Conservation (phyloP, 768 basidiomycete species). For the Scleroderma citrinum region DNA sequence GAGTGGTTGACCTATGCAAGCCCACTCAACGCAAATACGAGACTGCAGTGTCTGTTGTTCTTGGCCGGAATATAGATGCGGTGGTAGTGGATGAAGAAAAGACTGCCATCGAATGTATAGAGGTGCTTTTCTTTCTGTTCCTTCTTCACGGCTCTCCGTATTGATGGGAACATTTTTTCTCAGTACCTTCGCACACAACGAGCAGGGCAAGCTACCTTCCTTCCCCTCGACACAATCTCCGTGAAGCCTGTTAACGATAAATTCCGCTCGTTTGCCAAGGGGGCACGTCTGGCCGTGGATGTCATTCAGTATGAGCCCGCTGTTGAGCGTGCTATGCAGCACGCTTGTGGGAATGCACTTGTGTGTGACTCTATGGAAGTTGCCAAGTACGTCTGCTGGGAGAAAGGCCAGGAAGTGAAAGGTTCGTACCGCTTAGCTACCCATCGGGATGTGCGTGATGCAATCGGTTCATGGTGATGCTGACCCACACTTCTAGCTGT, state of each 20-base stretch:
- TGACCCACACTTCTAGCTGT: slow-evolving; percentile 56
- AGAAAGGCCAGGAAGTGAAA: slow-evolving; percentile 95
- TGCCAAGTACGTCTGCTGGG: slow-evolving; percentile 85
- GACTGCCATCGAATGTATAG: slow-evolving; percentile 96
- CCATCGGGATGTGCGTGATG: background rate
- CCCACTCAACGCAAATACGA: slow-evolving; percentile 92
- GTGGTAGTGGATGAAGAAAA: slow-evolving; percentile 96
- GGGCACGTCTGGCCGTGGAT: slow-evolving; percentile 80
- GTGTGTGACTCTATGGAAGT: slow-evolving; percentile 96
- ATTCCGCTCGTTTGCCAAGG: slow-evolving; percentile 86
- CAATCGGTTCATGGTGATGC: slow-evolving; percentile 2
- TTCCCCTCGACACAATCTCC: slow-evolving; percentile 97
- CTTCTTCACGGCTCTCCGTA: background rate
- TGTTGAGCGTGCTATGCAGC: slow-evolving; percentile 92
- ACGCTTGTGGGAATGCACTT: slow-evolving; percentile 91
- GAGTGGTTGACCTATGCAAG: slow-evolving; percentile 91
- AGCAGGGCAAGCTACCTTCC: slow-evolving; percentile 93
- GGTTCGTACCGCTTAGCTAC: slow-evolving; percentile 41
- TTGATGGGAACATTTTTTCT: background rate
- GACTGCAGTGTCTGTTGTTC: slow-evolving; percentile 82
- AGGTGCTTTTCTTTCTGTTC: slow-evolving; percentile 43
- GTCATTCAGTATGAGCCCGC: slow-evolving; percentile 77
- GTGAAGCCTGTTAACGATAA: slow-evolving; percentile 93
- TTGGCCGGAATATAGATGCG: slow-evolving; percentile 93
- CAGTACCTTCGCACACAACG: slow-evolving; percentile 95